Base-by-base conservation (phyloP, 345 rosid genomes). In the Zanthoxylum bungeanum region DNA sequence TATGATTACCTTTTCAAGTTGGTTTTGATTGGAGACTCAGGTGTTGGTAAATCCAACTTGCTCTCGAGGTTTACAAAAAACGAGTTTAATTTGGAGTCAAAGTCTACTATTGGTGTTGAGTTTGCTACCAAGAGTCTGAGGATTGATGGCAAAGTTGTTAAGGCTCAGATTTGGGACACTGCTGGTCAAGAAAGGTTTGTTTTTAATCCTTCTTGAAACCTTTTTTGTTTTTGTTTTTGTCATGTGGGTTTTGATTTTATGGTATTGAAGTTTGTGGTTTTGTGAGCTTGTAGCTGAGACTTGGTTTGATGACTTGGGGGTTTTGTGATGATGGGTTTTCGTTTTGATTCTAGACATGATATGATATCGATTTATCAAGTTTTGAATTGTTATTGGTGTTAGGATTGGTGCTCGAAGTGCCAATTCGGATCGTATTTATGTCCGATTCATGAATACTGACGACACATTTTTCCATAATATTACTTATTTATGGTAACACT, bases 131-230 rank as follows among this genome's bases (percentile, higher is more conserved):
- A 82, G 67, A 85, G 83, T 73, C 64, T 74, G 71, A 77, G 27
- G 31, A 64, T 85, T 30, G 86, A 85, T 57, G 74, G 78, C 74
- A 85, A 85, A 78, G 76, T 80, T 75, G 50, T 82, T 76, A 82
- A 85, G 81, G 86, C 88, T 52, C 86, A 80, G 82, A 85, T 82
- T 82, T 85, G 88, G 88, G 88, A 85, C 69, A 85, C 88, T 46
- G 88, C 88, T 46, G 88, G 86, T 36, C 88, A 82, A 51, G 86
- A 84, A 71, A 82, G 88, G 84, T 84, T 58, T 37, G 58, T 0
- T 19, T 70, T 19, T 27, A 44, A 17, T 44, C 21, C 30, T 40
- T 1, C 3, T 16, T 34, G 2, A 2, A 17, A 30, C 2, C 21
- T 17, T 37, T 28, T 25, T 24, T 56, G 42, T 8, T 27, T 57